Evolutionary conservation across 768 basidiomycete genomes (phyloP).

Genomic region (Agrocybe praecox): DNA sequence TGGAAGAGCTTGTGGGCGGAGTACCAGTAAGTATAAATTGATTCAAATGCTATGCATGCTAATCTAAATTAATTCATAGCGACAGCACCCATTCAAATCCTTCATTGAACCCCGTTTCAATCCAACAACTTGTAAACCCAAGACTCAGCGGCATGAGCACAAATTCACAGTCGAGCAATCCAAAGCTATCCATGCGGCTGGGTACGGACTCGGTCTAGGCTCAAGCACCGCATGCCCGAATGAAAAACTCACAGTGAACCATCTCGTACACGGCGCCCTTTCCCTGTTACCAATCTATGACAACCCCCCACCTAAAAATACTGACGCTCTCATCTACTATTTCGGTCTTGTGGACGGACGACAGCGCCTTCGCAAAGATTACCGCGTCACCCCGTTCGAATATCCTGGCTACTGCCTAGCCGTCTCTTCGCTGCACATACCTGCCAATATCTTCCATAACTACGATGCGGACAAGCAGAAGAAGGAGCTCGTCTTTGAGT

Average conservation of each 20-base stretch:
- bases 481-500: conserved; percentile 12
- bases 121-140: conserved; percentile 12
- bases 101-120: conserved; percentile 18
- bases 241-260: conserved; percentile 19
- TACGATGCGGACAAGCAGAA: conserved; percentile 9
- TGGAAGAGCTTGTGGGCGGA: conserved; percentile 13
- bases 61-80: neutral
- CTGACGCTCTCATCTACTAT: conserved; percentile 15
- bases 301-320: conserved; percentile 13
- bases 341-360: conserved; percentile 20
- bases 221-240: neutral
- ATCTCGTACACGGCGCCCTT: conserved; percentile 17
- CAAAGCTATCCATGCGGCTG: conserved; percentile 12
- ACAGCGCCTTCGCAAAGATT: conserved; percentile 14
- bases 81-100: conserved; percentile 16
- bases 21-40: conserved; percentile 9
- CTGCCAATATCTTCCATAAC: conserved; percentile 11
- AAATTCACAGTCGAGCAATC: conserved; percentile 16
- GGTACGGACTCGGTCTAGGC: conserved; percentile 1
- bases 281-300: conserved; percentile 16
- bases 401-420: conserved; percentile 21
- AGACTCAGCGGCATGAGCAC: conserved; percentile 14
- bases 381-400: conserved; percentile 7
- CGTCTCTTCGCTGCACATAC: conserved; percentile 15
- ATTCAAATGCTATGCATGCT: neutral